phyloP scores from a whole-genome alignment of 2,329 filamentous ascomycete genomes.

The Helotiales sp. region DNA sequence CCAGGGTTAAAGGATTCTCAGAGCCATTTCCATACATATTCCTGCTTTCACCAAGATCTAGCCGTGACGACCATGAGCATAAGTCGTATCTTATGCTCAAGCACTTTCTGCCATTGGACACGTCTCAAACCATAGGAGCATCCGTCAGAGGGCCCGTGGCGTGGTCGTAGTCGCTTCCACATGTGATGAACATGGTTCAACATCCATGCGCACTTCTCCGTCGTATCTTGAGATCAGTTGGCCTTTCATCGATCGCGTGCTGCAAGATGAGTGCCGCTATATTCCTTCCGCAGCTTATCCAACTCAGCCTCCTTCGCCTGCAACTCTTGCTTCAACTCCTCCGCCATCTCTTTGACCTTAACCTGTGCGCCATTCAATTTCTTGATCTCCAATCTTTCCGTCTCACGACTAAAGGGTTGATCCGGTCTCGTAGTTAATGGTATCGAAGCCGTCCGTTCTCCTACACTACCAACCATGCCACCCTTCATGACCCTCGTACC shows the following conservation, averaged over 20 bases:
- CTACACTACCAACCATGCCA: constrained; percentile 40
- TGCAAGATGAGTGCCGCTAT: background rate
- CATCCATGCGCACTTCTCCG: no score
- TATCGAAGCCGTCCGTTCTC: constrained; percentile 73
- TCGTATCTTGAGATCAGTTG: background rate
- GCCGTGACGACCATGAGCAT: no score
- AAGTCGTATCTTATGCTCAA: no score
- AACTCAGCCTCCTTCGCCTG: constrained; percentile 29
- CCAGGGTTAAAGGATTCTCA: no score
- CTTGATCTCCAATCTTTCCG: constrained; percentile 63
- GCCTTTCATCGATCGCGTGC: background rate
- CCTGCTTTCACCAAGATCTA: no score
- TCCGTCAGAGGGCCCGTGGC: no score
- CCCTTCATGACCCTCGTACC: constrained; percentile 49
- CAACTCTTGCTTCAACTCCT: constrained; percentile 25
- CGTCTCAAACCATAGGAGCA: no score
- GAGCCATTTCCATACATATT: no score
- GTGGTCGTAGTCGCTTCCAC: no score
- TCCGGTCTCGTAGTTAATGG: constrained; percentile 65
- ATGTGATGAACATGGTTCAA: no score
- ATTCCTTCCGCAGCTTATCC: constrained; percentile 19
- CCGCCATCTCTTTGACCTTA: constrained; percentile 53
- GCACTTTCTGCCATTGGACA: no score
- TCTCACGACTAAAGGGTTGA: constrained; percentile 73
- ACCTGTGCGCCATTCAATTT: constrained; percentile 62